Evolutionary conservation across 495 filamentous ascomycete genomes (phyloP).

Genomic region (Hypoxylon lenormandii): DNA sequence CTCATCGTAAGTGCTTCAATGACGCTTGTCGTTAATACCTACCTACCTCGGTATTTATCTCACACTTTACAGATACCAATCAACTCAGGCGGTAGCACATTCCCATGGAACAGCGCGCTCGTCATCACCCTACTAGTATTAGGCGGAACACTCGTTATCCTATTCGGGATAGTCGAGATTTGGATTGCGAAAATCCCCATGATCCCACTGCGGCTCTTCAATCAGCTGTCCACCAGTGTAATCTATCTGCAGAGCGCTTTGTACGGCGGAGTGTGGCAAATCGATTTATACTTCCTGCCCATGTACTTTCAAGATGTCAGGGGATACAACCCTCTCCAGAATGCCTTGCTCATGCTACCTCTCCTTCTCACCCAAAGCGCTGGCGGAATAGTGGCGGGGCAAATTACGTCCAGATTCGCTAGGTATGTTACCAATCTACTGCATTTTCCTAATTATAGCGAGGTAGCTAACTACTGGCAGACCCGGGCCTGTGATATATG

Average conservation of each 20-base stretch:
- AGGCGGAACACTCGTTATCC: constrained; percentile 60
- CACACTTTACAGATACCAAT: constrained; percentile 62
- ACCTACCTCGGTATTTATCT: too few species aligned
- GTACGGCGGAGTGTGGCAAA: constrained; percentile 69
- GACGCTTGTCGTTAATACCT: constrained; percentile 17
- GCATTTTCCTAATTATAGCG: constrained; percentile 2
- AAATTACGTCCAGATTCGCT: constrained; percentile 62
- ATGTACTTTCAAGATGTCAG: constrained; percentile 63
- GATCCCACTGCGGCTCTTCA: constrained; percentile 67
- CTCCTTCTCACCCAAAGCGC: constrained; percentile 66
- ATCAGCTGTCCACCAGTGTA: constrained; percentile 62
- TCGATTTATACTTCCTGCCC: constrained; percentile 63
- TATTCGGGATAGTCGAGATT: constrained; percentile 70
- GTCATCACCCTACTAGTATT: constrained; percentile 72
- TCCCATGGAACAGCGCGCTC: constrained; percentile 70
- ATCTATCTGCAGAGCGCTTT: constrained; percentile 71
- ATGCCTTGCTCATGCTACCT: constrained; percentile 65
- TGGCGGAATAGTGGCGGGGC: constrained; percentile 66
- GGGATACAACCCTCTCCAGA: constrained; percentile 51
- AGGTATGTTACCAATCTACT: constrained; percentile 27
- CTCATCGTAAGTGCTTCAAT: constrained; percentile 50
- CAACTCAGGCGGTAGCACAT: constrained; percentile 71
- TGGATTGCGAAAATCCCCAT: constrained; percentile 69
- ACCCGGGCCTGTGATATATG: constrained; percentile 22
- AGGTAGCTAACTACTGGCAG: background rate